These are phyloP conservation scores for Zasmidium cellare DNA, from an alignment of 2,329 filamentous ascomycete species.

Conservation along the genomic window DNA sequence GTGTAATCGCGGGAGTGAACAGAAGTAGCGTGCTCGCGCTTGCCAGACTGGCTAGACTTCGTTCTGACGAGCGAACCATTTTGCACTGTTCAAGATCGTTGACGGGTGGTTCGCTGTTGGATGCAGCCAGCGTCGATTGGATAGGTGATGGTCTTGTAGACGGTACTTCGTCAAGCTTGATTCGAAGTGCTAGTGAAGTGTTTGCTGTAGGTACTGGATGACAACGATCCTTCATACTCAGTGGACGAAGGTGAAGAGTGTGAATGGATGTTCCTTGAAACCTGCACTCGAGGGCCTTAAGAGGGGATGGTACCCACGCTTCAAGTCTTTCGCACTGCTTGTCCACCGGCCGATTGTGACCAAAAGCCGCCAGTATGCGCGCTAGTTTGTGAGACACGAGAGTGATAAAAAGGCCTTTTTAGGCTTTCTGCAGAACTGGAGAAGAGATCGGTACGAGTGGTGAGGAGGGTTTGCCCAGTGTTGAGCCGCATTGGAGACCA, in stretches of 20 bases:
- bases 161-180: neutral
- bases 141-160: neutral
- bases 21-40: constrained; percentile 44
- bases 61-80: constrained; percentile 19
- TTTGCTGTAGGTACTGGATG: neutral
- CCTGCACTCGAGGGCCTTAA: neutral
- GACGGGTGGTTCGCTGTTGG: constrained; percentile 1
- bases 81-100: constrained; percentile 7
- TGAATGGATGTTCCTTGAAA: neutral
- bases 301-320: constrained; percentile 7
- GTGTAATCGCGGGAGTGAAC: constrained; percentile 43
- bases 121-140: constrained; percentile 5
- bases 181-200: neutral
- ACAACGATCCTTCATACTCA: neutral
- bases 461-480: constrained; percentile 11
- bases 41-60: constrained; percentile 30
- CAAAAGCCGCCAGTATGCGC: constrained; percentile 22
- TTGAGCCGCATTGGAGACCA: constrained; percentile 13
- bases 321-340: neutral
- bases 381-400: constrained; percentile 15
- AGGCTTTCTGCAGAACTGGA: constrained; percentile 17
- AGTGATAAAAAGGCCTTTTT: constrained; percentile 17
- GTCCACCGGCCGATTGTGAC: neutral
- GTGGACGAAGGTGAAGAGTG: neutral
- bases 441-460: constrained; percentile 8